Evolutionary conservation across 768 basidiomycete species (phyloP).

Genomic region (Termitomyces sp.): DNA sequence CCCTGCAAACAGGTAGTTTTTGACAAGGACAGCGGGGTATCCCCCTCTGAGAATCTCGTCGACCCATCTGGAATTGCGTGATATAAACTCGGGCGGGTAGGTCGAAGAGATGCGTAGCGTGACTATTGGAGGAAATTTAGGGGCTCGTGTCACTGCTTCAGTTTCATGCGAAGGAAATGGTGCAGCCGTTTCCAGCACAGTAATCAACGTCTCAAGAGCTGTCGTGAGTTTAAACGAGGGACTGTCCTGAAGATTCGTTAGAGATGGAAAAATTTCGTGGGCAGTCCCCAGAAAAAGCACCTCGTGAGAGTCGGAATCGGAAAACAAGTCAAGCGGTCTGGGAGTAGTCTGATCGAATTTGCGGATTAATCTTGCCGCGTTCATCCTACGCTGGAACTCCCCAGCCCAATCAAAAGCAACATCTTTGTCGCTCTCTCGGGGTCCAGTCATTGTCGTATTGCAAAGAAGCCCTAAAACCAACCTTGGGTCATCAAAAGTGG

Average conservation of each 20-base stretch:
- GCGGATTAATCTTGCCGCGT: slow-evolving; percentile 10
- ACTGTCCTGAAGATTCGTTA: background rate
- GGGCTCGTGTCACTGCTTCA: background rate
- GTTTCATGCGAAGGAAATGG: slow-evolving; percentile 9
- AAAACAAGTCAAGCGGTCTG: slow-evolving; percentile 5
- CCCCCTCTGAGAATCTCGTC: slow-evolving; percentile 20
- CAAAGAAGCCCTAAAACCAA: slow-evolving; percentile 11
- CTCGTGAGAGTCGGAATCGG: background rate
- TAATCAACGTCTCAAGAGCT: slow-evolving; percentile 11
- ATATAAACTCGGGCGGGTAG: slow-evolving; percentile 10
- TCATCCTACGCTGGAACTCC: slow-evolving; percentile 15
- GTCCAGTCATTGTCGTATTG: slow-evolving; percentile 4
- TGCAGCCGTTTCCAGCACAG: slow-evolving; percentile 11
- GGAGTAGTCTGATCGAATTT: background rate
- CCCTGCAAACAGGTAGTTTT: slow-evolving; percentile 18
- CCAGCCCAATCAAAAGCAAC: slow-evolving; percentile 14
- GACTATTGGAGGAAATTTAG: slow-evolving; percentile 9
- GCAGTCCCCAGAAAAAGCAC: background rate
- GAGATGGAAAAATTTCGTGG: background rate
- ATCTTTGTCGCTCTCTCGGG: background rate
- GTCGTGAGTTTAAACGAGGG: slow-evolving; percentile 1
- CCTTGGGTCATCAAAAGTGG: slow-evolving; percentile 45
- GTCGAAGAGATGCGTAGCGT: slow-evolving; percentile 9
- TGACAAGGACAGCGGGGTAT: slow-evolving; percentile 26
- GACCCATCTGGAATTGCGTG: slow-evolving; percentile 31